Conservation (phyloP, 2,329 filamentous ascomycete species). For the Fusarium bulbicola region DNA sequence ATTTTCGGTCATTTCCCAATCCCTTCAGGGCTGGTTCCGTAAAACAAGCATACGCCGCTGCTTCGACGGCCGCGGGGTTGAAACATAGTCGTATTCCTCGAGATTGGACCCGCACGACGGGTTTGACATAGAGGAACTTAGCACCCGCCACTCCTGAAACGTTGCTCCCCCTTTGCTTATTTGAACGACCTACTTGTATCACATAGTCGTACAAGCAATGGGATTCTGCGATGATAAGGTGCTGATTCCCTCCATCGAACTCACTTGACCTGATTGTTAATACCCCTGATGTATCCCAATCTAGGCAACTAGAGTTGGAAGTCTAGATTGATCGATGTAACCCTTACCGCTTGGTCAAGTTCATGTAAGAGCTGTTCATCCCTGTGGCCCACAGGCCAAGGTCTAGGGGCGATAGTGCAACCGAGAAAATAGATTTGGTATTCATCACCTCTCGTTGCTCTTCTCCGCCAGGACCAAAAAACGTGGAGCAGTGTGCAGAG, state of each 20-base stretch:
- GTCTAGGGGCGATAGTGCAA: constrained; percentile 32
- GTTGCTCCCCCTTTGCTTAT: background rate
- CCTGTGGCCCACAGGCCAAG: constrained; percentile 10
- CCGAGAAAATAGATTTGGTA: constrained; percentile 38
- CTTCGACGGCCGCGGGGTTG: background rate
- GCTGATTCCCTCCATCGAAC: background rate
- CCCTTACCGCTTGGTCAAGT: background rate
- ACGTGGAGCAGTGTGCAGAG: constrained; percentile 26
- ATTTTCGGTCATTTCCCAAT: background rate
- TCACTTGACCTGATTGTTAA: background rate
- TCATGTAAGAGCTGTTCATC: constrained; percentile 13
- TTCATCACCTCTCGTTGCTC: constrained; percentile 33
- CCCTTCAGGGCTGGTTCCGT: background rate
- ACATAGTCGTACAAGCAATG: background rate
- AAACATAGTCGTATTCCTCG: background rate
- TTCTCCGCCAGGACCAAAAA: constrained; percentile 33
- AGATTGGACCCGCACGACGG: constrained; percentile 7
- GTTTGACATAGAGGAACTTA: constrained; percentile 1
- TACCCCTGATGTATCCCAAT: background rate
- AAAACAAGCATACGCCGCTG: background rate
- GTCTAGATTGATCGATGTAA: constrained; percentile 4
- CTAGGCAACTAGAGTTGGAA: background rate
- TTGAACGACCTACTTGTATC: background rate
- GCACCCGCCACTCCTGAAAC: background rate
- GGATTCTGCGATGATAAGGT: background rate